Evolutionary conservation across 2,329 filamentous ascomycete species (phyloP), one percentile per base, ranked within the genome.

Genomic region (Chaetomiaceae sp.): DNA sequence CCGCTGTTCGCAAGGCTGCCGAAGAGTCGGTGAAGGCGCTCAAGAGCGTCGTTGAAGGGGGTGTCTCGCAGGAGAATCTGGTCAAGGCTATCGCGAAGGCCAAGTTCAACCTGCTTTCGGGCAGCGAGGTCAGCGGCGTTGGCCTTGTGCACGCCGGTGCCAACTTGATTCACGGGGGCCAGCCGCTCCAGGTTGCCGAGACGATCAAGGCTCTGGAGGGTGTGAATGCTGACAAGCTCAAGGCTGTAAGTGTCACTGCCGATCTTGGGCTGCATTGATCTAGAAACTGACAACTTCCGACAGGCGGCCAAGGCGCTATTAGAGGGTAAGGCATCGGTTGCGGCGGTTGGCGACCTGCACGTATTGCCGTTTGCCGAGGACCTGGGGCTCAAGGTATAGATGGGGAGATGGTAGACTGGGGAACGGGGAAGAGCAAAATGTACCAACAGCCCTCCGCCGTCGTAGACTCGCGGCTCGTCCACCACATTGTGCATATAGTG

Each of bases 361-460:
- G 81, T 86, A 66, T 84, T 99, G 69, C 94, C 94, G 53, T 99
- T 86, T 69, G 94, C 90, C 62, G 89, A 91, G 75, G 94, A 99
- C 69, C 79, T 99, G 71, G 95, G 92, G 65, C 82, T 99, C 69
- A 89, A 86, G 71, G 90, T 96, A 81, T 99, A 95, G 82, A 82
- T 42, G 54, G 18, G 43, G 33, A 18, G 20, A 21, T 21, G 34
- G 41, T 47, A 30, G 23, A 34, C 9, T 29, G 25, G 36, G 29
- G 36, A 40, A 10, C 13, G 30, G 40, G 36, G 47, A 46, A 56
- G 25, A 34, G 51, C 50, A 59, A 55, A 64, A 64, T 74, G 71
- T 74, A 74, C 65, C 69, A 74, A 72, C 67, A 74, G 64, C 61
- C 48, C 53, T 55, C 44, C 51, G 55, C 67, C 63, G 65, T 66